phyloP scores from a whole-genome alignment of 148 eudicot genomes.

The Vaccinium myrtillus region DNA sequence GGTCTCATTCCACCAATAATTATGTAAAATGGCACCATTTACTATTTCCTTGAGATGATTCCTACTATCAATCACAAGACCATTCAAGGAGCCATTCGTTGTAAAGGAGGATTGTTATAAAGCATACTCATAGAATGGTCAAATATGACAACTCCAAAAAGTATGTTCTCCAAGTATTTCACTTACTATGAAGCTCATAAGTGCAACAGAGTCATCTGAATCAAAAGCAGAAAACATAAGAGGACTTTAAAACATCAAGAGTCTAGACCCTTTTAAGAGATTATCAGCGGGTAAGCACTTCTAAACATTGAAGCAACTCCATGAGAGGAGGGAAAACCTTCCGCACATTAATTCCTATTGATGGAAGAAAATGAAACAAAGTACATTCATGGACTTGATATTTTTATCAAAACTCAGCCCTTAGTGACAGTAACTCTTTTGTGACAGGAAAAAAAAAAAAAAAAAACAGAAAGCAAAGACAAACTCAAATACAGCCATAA shows the following conservation, averaged over 20 bases:
- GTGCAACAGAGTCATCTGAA: neutral
- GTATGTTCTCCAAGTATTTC: neutral
- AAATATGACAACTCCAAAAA: constrained; percentile 1
- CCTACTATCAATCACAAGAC: neutral
- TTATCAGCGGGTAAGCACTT: neutral
- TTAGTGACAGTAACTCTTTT: neutral
- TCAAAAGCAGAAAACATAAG: neutral
- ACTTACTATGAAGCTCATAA: neutral
- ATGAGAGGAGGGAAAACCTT: neutral
- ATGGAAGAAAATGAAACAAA: neutral
- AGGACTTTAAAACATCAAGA: neutral
- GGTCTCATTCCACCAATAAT: neutral
- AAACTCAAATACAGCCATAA: neutral
- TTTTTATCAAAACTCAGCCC: neutral
- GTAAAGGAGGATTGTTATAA: neutral
- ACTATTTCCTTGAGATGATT: neutral
- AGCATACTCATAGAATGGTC: neutral
- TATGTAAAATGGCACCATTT: neutral
- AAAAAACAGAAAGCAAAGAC: neutral
- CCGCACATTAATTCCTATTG: neutral
- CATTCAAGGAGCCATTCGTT: neutral
- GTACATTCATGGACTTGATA: neutral
- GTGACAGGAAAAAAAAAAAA: neutral
- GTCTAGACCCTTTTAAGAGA: neutral
- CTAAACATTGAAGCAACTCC: neutral